Percentiles rank a stretch among this genome's conserved stretches.
Evolutionary conservation across 2,329 filamentous ascomycete genomes (phyloP).

Genomic region (Pseudogymnoascus sp.): DNA sequence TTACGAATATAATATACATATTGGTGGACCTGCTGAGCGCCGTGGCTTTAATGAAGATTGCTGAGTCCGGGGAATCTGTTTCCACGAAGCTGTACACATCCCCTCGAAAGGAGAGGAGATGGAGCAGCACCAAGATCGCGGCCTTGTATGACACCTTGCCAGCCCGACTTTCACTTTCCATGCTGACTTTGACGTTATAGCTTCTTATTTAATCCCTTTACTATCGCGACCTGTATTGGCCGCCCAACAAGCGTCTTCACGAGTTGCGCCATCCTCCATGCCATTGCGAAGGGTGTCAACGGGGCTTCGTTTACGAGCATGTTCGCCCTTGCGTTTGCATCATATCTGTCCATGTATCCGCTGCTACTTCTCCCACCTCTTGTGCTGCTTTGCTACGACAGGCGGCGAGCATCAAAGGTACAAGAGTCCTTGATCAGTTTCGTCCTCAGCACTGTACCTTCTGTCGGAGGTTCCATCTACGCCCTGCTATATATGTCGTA

Average conservation of each 20-base stretch:
- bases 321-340: slow-evolving; percentile 76
- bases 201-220: slow-evolving; percentile 92
- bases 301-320: slow-evolving; percentile 69
- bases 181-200: slow-evolving; percentile 35
- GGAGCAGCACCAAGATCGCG: slow-evolving; percentile 46
- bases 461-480: slow-evolving; percentile 47
- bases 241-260: slow-evolving; percentile 85
- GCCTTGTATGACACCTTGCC: slow-evolving; percentile 54
- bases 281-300: slow-evolving; percentile 69
- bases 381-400: slow-evolving; percentile 71
- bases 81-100: slow-evolving; percentile 20
- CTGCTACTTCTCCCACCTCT: slow-evolving; percentile 78
- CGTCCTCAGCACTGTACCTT: slow-evolving; percentile 41
- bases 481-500: slow-evolving; percentile 64
- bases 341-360: slow-evolving; percentile 89
- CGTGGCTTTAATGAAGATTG: slow-evolving; percentile 68
- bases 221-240: slow-evolving; percentile 80
- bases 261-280: slow-evolving; percentile 76
- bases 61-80: slow-evolving; percentile 69
- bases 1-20: slow-evolving; percentile 74
- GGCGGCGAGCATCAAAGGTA: slow-evolving; percentile 27
- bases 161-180: neutral
- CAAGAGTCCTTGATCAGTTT: slow-evolving; percentile 40
- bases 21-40: slow-evolving; percentile 75
- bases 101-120: slow-evolving; percentile 3